A percentile compares a stretch with the other conserved stretches of the same genome.
Evolutionary conservation across 805 yeast genomes (phyloP).

Genomic region (Schwanniomyces occidentalis): DNA sequence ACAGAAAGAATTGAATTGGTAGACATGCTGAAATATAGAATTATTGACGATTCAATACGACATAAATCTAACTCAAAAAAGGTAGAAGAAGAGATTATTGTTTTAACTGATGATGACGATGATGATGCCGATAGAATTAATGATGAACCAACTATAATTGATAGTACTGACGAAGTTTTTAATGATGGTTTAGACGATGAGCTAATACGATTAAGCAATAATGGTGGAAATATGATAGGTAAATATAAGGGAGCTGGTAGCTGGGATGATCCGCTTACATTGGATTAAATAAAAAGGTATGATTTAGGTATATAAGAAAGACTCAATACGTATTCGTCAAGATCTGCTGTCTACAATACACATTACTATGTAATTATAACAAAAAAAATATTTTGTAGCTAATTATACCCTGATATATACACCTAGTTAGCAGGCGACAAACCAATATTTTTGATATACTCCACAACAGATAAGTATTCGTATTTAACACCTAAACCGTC

Average conservation of each 20-base stretch:
- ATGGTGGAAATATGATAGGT: background rate
- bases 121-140: conserved; percentile 7
- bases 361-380: too few species aligned
- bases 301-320: too few species aligned
- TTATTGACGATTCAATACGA: conserved; percentile 27
- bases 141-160: conserved; percentile 4
- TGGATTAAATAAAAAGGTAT: conserved; percentile 27
- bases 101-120: conserved; percentile 33
- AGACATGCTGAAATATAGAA: conserved; percentile 33
- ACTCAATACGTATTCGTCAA: too few species aligned
- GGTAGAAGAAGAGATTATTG: conserved; percentile 22
- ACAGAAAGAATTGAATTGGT: conserved; percentile 35
- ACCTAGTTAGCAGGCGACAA: conserved; percentile 13
- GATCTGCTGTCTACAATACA: too few species aligned
- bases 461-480: conserved; percentile 30
- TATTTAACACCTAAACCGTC: conserved; percentile 41
- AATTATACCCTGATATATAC: background rate
- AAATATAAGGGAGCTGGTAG: conserved; percentile 29
- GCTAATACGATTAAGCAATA: conserved; percentile 17
- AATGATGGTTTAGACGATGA: conserved; percentile 34
- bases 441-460: conserved; percentile 30
- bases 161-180: conserved; percentile 18
- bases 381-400: background rate
- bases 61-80: conserved; percentile 5
- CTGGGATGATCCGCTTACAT: conserved; percentile 40